Percentiles rank a stretch among this genome's conserved stretches.
phyloP scores from a whole-genome alignment of 768 basidiomycete genomes.

The Coprinellus aureogranulatus region DNA sequence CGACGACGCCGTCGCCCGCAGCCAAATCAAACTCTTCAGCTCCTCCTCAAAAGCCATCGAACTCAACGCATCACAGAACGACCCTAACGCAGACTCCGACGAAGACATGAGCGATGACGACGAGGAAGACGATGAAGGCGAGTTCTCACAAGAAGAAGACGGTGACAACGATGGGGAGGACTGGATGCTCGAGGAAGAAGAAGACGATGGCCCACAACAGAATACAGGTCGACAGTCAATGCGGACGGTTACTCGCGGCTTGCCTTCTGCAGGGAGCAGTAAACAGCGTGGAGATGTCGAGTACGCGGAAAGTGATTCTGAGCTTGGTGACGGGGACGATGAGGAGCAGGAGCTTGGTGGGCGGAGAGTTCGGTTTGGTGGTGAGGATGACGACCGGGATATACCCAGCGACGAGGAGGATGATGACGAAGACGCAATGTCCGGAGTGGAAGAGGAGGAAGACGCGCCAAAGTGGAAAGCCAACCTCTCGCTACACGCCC shows the following conservation, averaged over 20 bases:
- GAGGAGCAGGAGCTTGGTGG: constrained; percentile 17
- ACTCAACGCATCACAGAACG: constrained; percentile 37
- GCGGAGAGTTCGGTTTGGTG: constrained; percentile 41
- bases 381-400: constrained; percentile 44
- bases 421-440: constrained; percentile 33
- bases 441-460: constrained; percentile 30
- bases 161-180: constrained; percentile 26
- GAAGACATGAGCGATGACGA: constrained; percentile 24
- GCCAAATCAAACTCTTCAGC: constrained; percentile 80
- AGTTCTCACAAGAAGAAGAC: constrained; percentile 26
- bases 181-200: constrained; percentile 12
- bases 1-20: constrained; percentile 76
- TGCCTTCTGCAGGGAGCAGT: constrained; percentile 33
- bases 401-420: constrained; percentile 50
- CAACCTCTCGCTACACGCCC: constrained; percentile 49
- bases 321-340: constrained; percentile 51
- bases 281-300: constrained; percentile 45
- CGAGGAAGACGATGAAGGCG: constrained; percentile 21
- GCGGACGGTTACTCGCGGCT: constrained; percentile 43
- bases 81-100: no score
- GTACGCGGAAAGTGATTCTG: constrained; percentile 81
- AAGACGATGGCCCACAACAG: constrained; percentile 19
- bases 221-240: constrained; percentile 52
- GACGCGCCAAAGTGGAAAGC: constrained; percentile 72
- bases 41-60: constrained; percentile 73